Evolutionary conservation across 139 green algal species (phyloP), one percentile per base, ranked within the genome.

Genomic region (Haematococcus lacustris): DNA sequence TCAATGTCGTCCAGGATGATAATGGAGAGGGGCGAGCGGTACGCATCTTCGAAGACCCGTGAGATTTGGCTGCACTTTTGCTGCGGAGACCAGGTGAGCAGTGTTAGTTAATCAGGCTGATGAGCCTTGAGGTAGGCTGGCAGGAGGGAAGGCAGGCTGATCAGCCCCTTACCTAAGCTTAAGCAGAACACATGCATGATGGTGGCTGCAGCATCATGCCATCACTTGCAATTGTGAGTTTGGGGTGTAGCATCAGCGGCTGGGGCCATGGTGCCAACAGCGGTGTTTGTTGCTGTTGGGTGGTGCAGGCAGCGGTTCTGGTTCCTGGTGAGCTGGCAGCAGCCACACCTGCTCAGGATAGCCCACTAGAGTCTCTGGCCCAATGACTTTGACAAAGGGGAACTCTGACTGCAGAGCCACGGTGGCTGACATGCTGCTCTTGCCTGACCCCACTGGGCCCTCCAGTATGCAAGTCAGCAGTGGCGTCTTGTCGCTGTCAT

Each of bases 1-100:
- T 99, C 96, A 38, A 99, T 94, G 81, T 99, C 96, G 66, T 99
- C 96, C 30, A 99, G 81, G 33, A 99, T 91, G 62, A 93, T 73
- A 32, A 98, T 84, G 25, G 82, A 93, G 33, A 97, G 71, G 0
- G 89, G 84, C 0, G 88, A 96, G 82, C 95, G 94, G 82, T 96
- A 95, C 0, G 94, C 93, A 72, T 98, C 94, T 39, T 98, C 94
- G 79, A 98, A 97, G 17, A 95, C 83, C 71, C 92, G 94, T 51
- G 84, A 81, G 50, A 98, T 93, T 47, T 81, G 75, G 51, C 57
- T 79, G 39, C 35, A 60, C 47, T 85, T 85, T 53, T 65, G 40
- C 79, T 83, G 78, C 38, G 26, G 28, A 32, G 25, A 74, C 3
- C 21, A 26, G 17, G 53, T 6, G 17, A 63, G 17, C n/a, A n/a